These are phyloP conservation scores for Agrocybe praecox DNA, from an alignment of 768 basidiomycete species.

Conservation along the genomic window DNA sequence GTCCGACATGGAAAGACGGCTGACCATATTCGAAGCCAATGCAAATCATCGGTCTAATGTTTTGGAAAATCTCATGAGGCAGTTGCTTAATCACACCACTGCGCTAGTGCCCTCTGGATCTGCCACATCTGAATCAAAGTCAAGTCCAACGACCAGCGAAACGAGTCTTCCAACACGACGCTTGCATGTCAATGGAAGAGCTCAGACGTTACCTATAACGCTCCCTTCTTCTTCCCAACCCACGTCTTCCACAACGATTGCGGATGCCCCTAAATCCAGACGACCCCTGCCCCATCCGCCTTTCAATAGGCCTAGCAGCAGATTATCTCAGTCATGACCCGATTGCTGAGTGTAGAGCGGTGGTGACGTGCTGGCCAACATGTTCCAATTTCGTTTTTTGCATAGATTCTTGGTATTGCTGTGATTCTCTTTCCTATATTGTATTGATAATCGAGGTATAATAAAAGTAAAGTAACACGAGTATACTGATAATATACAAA, in stretches of 20 bases:
- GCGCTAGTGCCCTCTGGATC: neutral
- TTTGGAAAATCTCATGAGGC: neutral
- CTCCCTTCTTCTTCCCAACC: neutral
- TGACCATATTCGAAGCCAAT: neutral
- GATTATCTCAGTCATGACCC: neutral
- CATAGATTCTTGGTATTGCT: too few species aligned
- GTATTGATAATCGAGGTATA: too few species aligned
- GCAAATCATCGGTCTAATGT: neutral
- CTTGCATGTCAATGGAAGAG: neutral
- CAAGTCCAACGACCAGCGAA: neutral
- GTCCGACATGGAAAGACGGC: slow-evolving; percentile 22
- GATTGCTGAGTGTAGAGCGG: too few species aligned
- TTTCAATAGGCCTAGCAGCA: neutral
- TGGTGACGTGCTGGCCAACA: too few species aligned
- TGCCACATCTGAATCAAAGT: neutral
- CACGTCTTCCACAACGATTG: neutral
- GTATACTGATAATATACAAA: too few species aligned
- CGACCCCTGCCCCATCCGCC: neutral
- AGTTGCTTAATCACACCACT: neutral
- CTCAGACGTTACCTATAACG: neutral
- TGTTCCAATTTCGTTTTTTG: too few species aligned
- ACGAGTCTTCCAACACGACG: neutral
- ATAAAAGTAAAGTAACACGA: too few species aligned
- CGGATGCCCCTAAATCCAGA: neutral
- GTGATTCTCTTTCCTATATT: too few species aligned